Evolutionary conservation across 257 asterid genomes (phyloP).

Genomic region (Prunella vulgaris): DNA sequence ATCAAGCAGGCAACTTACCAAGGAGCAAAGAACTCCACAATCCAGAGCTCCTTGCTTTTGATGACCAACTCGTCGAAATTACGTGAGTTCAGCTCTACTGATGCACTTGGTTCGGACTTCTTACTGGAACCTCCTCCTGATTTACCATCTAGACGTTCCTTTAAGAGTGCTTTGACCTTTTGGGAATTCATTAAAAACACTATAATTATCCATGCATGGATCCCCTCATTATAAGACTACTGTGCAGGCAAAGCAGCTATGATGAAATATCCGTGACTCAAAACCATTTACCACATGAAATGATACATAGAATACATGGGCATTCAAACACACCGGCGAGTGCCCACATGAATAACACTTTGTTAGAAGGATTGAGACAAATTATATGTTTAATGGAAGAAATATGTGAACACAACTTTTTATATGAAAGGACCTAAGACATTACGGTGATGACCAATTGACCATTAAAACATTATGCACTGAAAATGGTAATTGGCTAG

Average conservation of each 20-base stretch:
- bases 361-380: constrained; percentile 8
- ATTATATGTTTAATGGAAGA: constrained; percentile 6
- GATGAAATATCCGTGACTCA: constrained; percentile 8
- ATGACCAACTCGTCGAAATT: constrained; percentile 86
- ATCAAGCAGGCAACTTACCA: constrained; percentile 52
- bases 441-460: neutral
- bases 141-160: constrained; percentile 82
- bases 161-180: constrained; percentile 69
- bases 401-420: constrained; percentile 3
- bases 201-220: neutral
- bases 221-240: neutral
- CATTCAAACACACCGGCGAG: neutral
- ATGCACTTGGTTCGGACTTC: constrained; percentile 81
- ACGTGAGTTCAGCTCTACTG: constrained; percentile 71
- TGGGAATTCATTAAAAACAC: neutral
- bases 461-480: neutral
- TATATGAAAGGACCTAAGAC: neutral
- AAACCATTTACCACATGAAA: neutral
- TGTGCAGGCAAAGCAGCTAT: constrained; percentile 14
- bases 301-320: neutral
- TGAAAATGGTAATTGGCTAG: neutral
- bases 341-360: neutral
- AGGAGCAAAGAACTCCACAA: constrained; percentile 97
- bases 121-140: constrained; percentile 77
- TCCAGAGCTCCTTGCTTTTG: constrained; percentile 92